Evolutionary conservation across 2,329 filamentous ascomycete genomes (phyloP).

Genomic region (Zymoseptoria ardabiliae): DNA sequence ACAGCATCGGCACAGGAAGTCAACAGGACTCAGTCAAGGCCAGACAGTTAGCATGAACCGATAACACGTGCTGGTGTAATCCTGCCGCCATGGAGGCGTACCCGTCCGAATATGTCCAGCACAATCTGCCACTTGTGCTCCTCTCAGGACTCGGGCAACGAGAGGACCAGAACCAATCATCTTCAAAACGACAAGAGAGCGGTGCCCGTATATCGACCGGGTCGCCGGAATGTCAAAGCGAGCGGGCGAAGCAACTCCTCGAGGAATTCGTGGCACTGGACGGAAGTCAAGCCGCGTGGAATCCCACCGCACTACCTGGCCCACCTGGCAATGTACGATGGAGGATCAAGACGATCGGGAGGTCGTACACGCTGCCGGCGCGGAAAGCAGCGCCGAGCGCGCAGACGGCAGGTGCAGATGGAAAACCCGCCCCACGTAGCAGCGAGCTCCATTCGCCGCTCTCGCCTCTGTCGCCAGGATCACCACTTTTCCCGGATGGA

Average conservation of each 20-base stretch:
- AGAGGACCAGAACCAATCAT: conserved; percentile 25
- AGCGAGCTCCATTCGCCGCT: conserved; percentile 77
- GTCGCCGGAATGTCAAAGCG: conserved; percentile 22
- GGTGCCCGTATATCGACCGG: conserved; percentile 21
- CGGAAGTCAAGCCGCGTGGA: conserved; percentile 23
- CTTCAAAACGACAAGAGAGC: conserved; percentile 18
- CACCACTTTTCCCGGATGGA: conserved; percentile 81
- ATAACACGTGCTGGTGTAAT: not conserved
- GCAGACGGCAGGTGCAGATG: conserved; percentile 37
- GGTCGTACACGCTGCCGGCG: conserved; percentile 58
- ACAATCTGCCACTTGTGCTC: conserved; percentile 78
- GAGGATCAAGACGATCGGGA: conserved; percentile 49
- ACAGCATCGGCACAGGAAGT: not conserved
- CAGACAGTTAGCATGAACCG: not conserved
- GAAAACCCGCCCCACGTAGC: conserved; percentile 22
- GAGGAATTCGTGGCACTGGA: conserved; percentile 46
- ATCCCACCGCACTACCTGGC: conserved; percentile 20
- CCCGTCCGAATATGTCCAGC: conserved; percentile 69
- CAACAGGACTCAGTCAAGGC: not conserved
- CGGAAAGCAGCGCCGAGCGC: conserved; percentile 55
- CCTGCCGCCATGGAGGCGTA: conserved; percentile 65
- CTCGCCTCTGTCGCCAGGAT: conserved; percentile 79
- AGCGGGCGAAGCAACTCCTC: conserved; percentile 49
- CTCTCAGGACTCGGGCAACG: conserved; percentile 63
- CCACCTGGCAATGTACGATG: conserved; percentile 22